These are phyloP conservation scores for Geoglossum glabrum DNA, from an alignment of 495 filamentous ascomycete genomes.

Conservation along the genomic window DNA sequence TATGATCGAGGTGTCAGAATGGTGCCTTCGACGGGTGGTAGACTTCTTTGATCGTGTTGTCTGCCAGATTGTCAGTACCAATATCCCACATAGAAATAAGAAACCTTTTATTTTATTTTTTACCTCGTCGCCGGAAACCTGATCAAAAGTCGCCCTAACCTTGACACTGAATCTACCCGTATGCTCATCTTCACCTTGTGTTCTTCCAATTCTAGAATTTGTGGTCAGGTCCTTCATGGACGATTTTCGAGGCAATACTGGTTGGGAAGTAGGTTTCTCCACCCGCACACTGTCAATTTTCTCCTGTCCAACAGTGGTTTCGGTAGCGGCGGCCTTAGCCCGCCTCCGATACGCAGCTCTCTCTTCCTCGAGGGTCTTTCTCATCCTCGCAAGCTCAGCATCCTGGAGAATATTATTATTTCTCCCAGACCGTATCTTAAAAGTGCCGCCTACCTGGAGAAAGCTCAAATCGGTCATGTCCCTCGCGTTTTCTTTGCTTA, in stretches of 20 bases:
- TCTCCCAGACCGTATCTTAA: neutral
- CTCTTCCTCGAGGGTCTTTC: constrained; percentile 5
- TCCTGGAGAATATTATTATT: neutral
- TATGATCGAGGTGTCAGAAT: neutral
- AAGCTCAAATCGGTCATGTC: constrained; percentile 5
- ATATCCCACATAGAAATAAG: neutral
- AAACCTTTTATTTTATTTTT: neutral
- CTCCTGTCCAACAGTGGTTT: too few species aligned
- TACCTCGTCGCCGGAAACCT: neutral
- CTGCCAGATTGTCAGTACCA: neutral
- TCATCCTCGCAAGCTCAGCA: neutral
- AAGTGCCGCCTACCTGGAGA: neutral
- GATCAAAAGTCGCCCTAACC: neutral
- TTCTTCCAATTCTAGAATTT: neutral
- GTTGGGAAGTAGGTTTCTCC: neutral
- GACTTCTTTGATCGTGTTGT: neutral
- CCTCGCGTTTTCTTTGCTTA: neutral
- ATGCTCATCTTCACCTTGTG: neutral
- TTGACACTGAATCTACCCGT: constrained; percentile 4
- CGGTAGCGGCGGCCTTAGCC: neutral
- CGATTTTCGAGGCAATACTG: neutral
- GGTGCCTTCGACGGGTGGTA: neutral
- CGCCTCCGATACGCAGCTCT: neutral
- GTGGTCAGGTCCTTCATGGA: constrained; percentile 1
- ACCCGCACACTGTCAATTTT: neutral